A percentile compares a stretch with the other conserved stretches of the same genome.
phyloP scores from a whole-genome alignment of 805 yeast genomes.

The Candida hungchunana region DNA sequence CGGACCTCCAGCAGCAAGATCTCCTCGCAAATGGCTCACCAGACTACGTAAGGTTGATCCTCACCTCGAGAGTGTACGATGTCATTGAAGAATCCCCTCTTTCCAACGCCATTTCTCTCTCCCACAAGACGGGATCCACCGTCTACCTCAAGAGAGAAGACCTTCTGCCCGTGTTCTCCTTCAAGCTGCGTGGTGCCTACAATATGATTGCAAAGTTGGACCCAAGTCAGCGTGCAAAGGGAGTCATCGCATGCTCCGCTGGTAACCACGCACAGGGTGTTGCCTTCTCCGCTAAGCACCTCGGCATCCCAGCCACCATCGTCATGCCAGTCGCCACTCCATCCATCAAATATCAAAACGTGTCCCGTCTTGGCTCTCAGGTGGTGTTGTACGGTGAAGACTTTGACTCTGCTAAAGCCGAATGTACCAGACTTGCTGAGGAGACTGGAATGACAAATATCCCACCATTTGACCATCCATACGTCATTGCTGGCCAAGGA shows the following conservation, averaged over 20 bases:
- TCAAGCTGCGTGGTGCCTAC: slow-evolving; percentile 96
- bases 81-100: slow-evolving; percentile 90
- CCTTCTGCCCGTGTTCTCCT: slow-evolving; percentile 88
- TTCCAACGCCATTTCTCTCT: slow-evolving; percentile 66
- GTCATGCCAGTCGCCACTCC: slow-evolving; percentile 99
- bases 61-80: slow-evolving; percentile 92
- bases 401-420: slow-evolving; percentile 91
- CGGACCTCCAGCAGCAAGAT: slow-evolving; percentile 40
- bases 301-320: slow-evolving; percentile 90
- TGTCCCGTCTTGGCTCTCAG: slow-evolving; percentile 86
- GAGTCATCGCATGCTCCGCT: slow-evolving; percentile 97
- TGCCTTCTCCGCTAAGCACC: slow-evolving; percentile 81
- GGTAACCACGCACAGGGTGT: slow-evolving; percentile 99
- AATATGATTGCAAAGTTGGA: slow-evolving; percentile 91
- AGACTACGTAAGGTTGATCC: slow-evolving; percentile 87
- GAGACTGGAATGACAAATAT: slow-evolving; percentile 78
- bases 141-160: slow-evolving; percentile 88
- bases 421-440: slow-evolving; percentile 68
- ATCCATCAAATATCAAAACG: slow-evolving; percentile 87
- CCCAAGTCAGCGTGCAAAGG: slow-evolving; percentile 54
- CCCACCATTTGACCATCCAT: slow-evolving; percentile 99
- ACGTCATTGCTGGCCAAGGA: slow-evolving; percentile 98
- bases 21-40: slow-evolving; percentile 63
- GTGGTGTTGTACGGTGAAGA: slow-evolving; percentile 93
- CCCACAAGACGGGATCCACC: slow-evolving; percentile 70